Evolutionary conservation across 345 rosid species (phyloP).

Genomic region (Citrus australasica): DNA sequence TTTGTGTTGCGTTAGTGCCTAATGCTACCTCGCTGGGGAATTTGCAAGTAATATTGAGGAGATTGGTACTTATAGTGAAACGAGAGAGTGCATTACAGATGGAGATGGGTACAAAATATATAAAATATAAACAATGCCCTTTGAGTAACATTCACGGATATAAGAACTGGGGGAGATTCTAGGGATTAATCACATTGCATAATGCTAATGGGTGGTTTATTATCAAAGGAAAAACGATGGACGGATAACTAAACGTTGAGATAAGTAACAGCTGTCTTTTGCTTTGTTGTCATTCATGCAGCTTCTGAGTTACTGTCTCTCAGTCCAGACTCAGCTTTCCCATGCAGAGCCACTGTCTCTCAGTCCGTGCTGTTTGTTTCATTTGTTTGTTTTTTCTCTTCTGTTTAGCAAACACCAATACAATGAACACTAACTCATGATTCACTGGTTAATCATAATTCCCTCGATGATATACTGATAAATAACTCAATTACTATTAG

Average conservation of each 20-base stretch:
- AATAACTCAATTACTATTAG: no score
- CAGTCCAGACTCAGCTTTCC: neutral
- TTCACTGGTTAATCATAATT: no score
- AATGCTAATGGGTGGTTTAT: neutral
- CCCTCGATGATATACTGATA: no score
- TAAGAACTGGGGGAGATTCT: neutral
- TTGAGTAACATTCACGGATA: neutral
- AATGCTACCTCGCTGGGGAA: neutral
- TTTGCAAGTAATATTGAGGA: neutral
- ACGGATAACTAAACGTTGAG: neutral
- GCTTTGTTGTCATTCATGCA: conserved; percentile 4
- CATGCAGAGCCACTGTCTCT: neutral
- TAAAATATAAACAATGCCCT: neutral
- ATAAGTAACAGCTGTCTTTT: neutral
- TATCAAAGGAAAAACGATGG: no score
- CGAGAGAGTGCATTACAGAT: neutral
- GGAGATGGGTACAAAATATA: neutral
- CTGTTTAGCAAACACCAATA: neutral
- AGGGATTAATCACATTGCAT: neutral
- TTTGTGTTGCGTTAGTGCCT: neutral
- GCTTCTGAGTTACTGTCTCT: neutral
- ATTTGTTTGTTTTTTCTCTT: neutral
- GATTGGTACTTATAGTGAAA: neutral
- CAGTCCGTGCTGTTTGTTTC: neutral
- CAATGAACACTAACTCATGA: no score